phyloP scores from a whole-genome alignment of 805 yeast genomes.

The Phaffomyces opuntiae region DNA sequence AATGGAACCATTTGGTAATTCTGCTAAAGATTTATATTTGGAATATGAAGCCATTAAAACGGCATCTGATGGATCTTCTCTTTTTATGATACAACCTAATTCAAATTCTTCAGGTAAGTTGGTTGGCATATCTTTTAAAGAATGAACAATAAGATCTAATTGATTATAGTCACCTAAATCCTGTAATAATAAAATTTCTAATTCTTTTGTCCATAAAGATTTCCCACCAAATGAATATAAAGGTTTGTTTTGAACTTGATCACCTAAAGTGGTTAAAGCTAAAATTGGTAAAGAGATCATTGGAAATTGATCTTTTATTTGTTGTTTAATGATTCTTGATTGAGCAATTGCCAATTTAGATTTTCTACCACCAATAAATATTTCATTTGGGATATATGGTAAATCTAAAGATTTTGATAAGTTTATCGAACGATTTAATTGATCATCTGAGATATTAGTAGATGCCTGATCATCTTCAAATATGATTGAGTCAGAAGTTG shows the following conservation, averaged over 20 bases:
- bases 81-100: slow-evolving; percentile 75
- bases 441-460: slow-evolving; percentile 1
- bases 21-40: slow-evolving; percentile 54
- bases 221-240: slow-evolving; percentile 95
- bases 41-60: slow-evolving; percentile 66
- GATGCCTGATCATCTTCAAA: slow-evolving; percentile 15
- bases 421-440: slow-evolving; percentile 1
- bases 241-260: slow-evolving; percentile 77
- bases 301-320: slow-evolving; percentile 55
- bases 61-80: slow-evolving; percentile 95
- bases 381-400: slow-evolving; percentile 22
- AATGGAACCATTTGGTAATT: slow-evolving; percentile 76
- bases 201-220: slow-evolving; percentile 92
- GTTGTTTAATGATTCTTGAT: slow-evolving; percentile 61
- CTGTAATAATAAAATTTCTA: slow-evolving; percentile 69
- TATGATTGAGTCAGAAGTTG: slow-evolving; percentile 17
- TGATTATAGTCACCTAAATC: slow-evolving; percentile 55
- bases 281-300: slow-evolving; percentile 65
- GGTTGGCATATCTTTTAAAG: slow-evolving; percentile 91
- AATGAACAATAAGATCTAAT: slow-evolving; percentile 87
- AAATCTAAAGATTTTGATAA: slow-evolving; percentile 9
- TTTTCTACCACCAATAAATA: slow-evolving; percentile 77
- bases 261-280: slow-evolving; percentile 84
- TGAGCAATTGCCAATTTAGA: slow-evolving; percentile 85
- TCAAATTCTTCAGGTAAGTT: slow-evolving; percentile 82